Evolutionary conservation across 2,329 filamentous ascomycete genomes (phyloP), one percentile per base, ranked within the genome.

Genomic region (Arthroderma sp.): DNA sequence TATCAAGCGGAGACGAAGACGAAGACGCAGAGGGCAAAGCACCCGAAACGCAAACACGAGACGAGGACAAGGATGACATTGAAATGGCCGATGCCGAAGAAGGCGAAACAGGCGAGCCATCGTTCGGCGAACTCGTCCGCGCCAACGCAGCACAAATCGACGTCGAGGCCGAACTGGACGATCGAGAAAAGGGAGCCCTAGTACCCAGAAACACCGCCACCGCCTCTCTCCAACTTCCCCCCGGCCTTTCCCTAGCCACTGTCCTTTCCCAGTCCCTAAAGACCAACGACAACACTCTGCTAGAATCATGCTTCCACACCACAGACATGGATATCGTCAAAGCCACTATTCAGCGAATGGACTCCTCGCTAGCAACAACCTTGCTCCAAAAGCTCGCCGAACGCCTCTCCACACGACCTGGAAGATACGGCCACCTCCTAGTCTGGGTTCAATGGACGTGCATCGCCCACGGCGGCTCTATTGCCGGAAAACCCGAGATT

Each of bases 381-480:
- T 74, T 98, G 6, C 76, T 98, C 46, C 79, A 80, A 57, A 87
- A 86, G 63, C 75, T 98, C 42, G 86, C 91, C 6, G 83, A 93
- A 54, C 77, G 88, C 48, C 77, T 98, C 60, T 82, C 94, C 65
- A 78, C 83, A 53, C 79, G 86, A 38, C 91, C 91, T 1, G 91
- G 89, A 3, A 78, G 91, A 44, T 89, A 91, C 9, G 87, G 88
- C 42, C 85, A 82, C 58, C 76, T 98, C 30, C 88, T 95, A 75
- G 78, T 83, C 10, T 98, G 91, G 88, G 83, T 96, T 37, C 88
- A 95, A 65, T 94, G 87, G 86, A 89, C 86, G 1, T 76, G 95
- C 44, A 79, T 95, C 31, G 82, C 85, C 1, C 91, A 98, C 59
- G 91, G 91, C 53, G 91, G 89, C 52, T 88, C 88, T 43, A 72